Base-by-base conservation (phyloP, 305 asterid species). In the Solanum hybrid region DNA sequence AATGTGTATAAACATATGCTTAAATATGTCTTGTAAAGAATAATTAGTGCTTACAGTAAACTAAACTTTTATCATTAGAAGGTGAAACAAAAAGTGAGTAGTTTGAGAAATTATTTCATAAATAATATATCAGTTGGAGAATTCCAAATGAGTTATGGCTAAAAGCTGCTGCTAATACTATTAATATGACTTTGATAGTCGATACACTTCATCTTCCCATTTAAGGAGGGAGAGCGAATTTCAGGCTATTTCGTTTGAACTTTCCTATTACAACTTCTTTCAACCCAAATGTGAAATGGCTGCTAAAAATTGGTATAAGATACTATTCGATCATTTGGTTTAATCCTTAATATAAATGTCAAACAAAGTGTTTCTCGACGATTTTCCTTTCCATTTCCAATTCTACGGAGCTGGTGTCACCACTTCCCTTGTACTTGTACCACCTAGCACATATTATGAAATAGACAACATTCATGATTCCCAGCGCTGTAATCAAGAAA, bases 341-440 rank as follows among this genome's bases (percentile, higher is more conserved):
- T 82, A 12, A 27, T 84, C 31, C 37, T 82, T 15, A 26, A 42
- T 51, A 82, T 1, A 15, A 2, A 34, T 42, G 35, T 89, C 91
- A 94, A 88, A 90, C 94, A 17, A 81, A 77, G 56, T 76, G 77
- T 40, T 92, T 93, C 10, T 91, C 88, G 64, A 79, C 36, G 13
- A 79, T 93, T 89, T 91, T 89, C 42, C 89, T 92, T 90, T 93
- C 95, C 95, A 94, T 71, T 38, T 93, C 94, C 85, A 91, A 81
- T 71, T 89, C 91, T 2, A 32, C 35, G 14, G 64, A 90, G 86
- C 26, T 85, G 4, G 37, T 87, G 38, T 12, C 91, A 22, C 78
- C 94, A 35, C 45, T 90, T 29, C 92, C 95, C 87, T 94, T 94
- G 89, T 94, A 96, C 94, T 90, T 93, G 32, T 95, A 96, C 96